phyloP scores from a whole-genome alignment of 2,329 filamentous ascomycete genomes.

The Fusarium sp. region DNA sequence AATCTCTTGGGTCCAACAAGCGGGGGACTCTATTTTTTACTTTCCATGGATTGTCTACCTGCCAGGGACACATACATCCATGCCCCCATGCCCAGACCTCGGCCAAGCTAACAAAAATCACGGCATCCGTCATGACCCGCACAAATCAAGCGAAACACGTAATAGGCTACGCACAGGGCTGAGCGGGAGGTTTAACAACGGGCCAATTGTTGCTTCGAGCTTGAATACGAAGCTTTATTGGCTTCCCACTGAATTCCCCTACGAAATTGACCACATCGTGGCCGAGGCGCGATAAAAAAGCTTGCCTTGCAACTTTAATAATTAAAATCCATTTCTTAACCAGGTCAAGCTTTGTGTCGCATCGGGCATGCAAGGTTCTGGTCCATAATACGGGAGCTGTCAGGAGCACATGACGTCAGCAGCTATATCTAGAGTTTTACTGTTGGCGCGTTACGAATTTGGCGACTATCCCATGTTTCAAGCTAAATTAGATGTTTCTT shows the following conservation, averaged over 20 bases:
- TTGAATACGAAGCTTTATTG: neutral
- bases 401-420: constrained; percentile 36
- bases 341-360: constrained; percentile 13
- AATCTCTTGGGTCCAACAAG: constrained; percentile 28
- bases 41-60: neutral
- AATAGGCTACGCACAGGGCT: constrained; percentile 41
- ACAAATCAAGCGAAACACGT: constrained; percentile 32
- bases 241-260: neutral
- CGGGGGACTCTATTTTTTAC: neutral
- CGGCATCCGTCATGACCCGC: constrained; percentile 42
- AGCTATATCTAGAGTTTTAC: constrained; percentile 3
- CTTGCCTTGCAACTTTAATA: constrained; percentile 35
- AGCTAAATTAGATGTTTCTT: constrained; percentile 1
- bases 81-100: constrained; percentile 8
- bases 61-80: neutral
- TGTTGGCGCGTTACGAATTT: constrained; percentile 3
- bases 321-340: neutral
- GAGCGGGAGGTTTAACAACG: constrained; percentile 7
- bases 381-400: neutral
- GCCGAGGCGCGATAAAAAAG: constrained; percentile 17
- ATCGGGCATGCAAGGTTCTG: constrained; percentile 4
- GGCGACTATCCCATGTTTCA: constrained; percentile 18
- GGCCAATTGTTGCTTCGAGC: constrained; percentile 26
- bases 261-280: neutral
- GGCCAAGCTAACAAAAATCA: constrained; percentile 19